Conservation (phyloP, 2,329 filamentous ascomycete genomes). For the Aspergillus tubingensis region DNA sequence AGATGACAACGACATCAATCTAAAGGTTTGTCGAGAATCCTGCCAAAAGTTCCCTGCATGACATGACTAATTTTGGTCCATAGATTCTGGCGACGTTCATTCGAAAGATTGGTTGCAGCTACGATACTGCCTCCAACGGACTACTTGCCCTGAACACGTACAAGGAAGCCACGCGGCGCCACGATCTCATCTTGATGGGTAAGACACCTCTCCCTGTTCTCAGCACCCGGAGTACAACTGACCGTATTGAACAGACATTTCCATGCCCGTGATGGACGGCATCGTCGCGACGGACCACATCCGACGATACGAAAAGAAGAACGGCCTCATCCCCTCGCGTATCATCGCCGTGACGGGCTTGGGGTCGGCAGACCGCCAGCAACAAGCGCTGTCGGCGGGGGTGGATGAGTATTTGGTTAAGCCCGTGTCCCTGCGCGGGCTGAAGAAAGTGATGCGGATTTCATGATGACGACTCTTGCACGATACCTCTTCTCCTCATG, state of each 20-base stretch:
- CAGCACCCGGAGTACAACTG: neutral
- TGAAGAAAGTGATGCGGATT: constrained; percentile 23
- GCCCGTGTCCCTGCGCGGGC: constrained; percentile 26
- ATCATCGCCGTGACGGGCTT: constrained; percentile 33
- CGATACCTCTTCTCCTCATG: neutral
- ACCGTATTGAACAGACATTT: constrained; percentile 34
- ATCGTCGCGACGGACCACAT: constrained; percentile 45
- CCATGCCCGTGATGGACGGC: constrained; percentile 47
- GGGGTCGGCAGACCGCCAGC: constrained; percentile 28
- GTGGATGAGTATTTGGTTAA: constrained; percentile 31
- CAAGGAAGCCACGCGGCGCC: constrained; percentile 26
- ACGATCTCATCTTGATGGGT: constrained; percentile 39
- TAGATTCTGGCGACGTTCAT: constrained; percentile 40
- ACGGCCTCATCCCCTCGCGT: constrained; percentile 20
- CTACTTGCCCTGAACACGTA: constrained; percentile 40
- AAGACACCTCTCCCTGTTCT: neutral
- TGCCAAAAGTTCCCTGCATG: no score
- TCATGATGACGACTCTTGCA: constrained; percentile 12
- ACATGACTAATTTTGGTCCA: neutral
- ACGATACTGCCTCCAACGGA: constrained; percentile 41
- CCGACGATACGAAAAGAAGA: constrained; percentile 33
- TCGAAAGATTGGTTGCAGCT: constrained; percentile 36
- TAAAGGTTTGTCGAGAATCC: constrained; percentile 22
- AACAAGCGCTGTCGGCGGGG: constrained; percentile 27
- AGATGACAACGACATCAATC: constrained; percentile 45